These are phyloP conservation scores for Boletus mariae DNA, from an alignment of 1,284 basidiomycete species.

Conservation along the genomic window DNA sequence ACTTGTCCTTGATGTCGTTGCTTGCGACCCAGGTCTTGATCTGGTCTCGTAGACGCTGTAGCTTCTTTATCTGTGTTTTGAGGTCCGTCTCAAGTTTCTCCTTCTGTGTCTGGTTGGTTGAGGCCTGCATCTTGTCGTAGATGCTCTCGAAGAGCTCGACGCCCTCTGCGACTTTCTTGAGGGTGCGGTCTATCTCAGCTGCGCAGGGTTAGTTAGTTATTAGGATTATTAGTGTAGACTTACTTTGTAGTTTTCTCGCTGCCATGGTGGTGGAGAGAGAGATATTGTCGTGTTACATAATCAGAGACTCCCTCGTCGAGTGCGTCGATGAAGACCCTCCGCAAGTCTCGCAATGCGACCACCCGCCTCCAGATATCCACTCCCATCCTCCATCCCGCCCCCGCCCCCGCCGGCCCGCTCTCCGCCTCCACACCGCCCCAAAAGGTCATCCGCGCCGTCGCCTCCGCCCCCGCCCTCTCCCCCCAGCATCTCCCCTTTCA, in stretches of 20 bases:
- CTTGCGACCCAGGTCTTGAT: constrained; percentile 99
- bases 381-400: constrained; percentile 56
- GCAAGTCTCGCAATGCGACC: constrained; percentile 63
- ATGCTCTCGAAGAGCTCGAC: constrained; percentile 94
- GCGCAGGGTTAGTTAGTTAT: constrained; percentile 6
- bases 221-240: constrained; percentile 20
- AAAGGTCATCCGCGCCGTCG: constrained; percentile 90
- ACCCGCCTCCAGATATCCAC: constrained; percentile 66
- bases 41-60: constrained; percentile 96
- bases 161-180: constrained; percentile 92
- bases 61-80: constrained; percentile 99
- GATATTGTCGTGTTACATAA: constrained; percentile 23
- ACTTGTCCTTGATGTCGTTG: constrained; percentile 99
- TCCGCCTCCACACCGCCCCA: constrained; percentile 80
- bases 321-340: constrained; percentile 76
- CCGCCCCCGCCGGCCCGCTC: constrained; percentile 44
- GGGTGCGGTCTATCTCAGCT: constrained; percentile 96
- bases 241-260: constrained; percentile 79
- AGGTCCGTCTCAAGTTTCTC: constrained; percentile 94
- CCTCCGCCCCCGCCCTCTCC: constrained; percentile 64
- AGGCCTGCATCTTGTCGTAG: constrained; percentile 94
- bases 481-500: constrained; percentile 89
- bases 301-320: constrained; percentile 2
- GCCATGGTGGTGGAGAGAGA: constrained; percentile 53
- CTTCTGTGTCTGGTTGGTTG: constrained; percentile 93